Percentiles rank a stretch among this genome's conserved stretches.
Conservation (phyloP, 106 monocot species). For the Posidonia australis region DNA sequence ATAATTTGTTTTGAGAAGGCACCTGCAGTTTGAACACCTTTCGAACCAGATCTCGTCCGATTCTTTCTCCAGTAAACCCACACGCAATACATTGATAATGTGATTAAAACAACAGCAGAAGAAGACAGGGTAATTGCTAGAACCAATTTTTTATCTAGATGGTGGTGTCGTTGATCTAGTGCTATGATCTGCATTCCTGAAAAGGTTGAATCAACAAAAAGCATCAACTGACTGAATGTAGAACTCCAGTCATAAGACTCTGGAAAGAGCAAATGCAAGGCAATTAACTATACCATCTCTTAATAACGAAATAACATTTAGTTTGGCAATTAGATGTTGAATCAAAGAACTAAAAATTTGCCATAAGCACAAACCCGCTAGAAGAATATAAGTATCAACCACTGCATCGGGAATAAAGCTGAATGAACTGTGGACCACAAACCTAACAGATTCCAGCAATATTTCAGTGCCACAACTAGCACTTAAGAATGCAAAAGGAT, state of each 20-base stretch:
- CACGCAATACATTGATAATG: constrained; percentile 11
- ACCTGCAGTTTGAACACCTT: constrained; percentile 6
- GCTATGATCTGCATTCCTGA: not conserved
- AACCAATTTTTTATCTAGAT: constrained; percentile 23
- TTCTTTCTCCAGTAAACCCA: constrained; percentile 23
- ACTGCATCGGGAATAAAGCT: too few relatives aligned
- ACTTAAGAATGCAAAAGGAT: too few relatives aligned
- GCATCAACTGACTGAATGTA: not conserved
- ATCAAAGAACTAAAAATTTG: not conserved
- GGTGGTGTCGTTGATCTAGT: constrained; percentile 5
- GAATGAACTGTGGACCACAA: too few relatives aligned
- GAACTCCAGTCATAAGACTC: too few relatives aligned
- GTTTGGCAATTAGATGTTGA: not conserved
- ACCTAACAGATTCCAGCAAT: too few relatives aligned
- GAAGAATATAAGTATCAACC: too few relatives aligned
- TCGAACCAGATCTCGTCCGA: constrained; percentile 7
- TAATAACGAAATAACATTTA: too few relatives aligned
- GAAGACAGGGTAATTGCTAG: constrained; percentile 21
- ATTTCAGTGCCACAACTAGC: too few relatives aligned
- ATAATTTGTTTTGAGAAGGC: not conserved
- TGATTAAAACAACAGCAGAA: constrained; percentile 11
- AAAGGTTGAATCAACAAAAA: not conserved
- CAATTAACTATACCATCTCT: too few relatives aligned
- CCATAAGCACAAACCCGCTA: not conserved
- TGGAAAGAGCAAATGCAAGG: not conserved